Conservation (phyloP, 805 yeast genomes). For the Kodamaea jinghongensis region DNA sequence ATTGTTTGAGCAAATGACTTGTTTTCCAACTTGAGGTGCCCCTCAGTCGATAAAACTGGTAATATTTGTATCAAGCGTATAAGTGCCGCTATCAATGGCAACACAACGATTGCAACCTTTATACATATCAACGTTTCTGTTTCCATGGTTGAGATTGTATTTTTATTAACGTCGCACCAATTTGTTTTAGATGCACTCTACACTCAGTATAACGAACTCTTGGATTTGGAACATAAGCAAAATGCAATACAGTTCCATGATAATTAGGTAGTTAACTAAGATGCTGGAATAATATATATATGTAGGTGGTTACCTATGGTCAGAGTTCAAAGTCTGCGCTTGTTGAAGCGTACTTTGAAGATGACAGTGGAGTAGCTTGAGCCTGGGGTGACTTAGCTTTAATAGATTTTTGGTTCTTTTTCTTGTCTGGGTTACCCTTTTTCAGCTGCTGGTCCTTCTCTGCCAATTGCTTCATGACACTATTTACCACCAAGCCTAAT, state of each 20-base stretch:
- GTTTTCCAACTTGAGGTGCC: background rate
- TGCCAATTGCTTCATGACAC: constrained; percentile 53
- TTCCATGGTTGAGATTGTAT: constrained; percentile 15
- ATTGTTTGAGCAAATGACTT: too few species aligned
- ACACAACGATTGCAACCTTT: constrained; percentile 13
- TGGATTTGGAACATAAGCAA: too few species aligned
- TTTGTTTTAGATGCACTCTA: too few species aligned
- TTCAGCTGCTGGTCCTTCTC: constrained; percentile 30
- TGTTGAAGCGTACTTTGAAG: background rate
- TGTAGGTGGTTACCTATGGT: too few species aligned
- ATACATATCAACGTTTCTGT: constrained; percentile 18
- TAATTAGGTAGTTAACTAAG: too few species aligned
- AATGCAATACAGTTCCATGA: too few species aligned
- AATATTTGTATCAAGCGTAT: constrained; percentile 23
- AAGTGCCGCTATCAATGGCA: constrained; percentile 22
- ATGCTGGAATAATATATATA: too few species aligned
- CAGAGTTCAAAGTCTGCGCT: background rate
- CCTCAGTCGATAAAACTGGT: constrained; percentile 14
- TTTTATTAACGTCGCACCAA: too few species aligned
- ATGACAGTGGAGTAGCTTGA: background rate
- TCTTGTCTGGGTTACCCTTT: background rate
- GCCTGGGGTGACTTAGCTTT: background rate
- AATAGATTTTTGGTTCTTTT: constrained; percentile 2
- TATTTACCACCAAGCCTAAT: constrained; percentile 48
- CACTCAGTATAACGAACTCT: too few species aligned